Conservation (phyloP, 176 grass and related monocot species). For the Secale cereale region DNA sequence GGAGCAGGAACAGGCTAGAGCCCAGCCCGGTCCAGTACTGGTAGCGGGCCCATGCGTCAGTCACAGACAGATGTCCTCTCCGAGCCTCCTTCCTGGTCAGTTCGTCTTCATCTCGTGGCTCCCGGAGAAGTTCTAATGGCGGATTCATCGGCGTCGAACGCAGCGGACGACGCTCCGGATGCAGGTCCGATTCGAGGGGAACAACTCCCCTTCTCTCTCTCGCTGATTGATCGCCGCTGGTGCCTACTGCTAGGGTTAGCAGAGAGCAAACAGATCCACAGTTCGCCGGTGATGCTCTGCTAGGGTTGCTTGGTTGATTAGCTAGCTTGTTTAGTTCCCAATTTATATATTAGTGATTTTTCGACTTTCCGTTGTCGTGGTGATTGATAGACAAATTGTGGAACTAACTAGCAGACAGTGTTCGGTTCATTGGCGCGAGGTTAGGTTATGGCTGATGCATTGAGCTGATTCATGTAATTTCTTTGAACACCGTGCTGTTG, state of each 20-base stretch:
- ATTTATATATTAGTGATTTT: not conserved
- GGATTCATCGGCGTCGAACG: not conserved
- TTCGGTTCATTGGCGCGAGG: too few relatives aligned
- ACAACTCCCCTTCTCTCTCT: not conserved
- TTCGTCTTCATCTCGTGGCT: not conserved
- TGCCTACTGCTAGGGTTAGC: slow-evolving; percentile 6
- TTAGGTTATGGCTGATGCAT: not conserved
- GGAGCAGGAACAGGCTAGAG: too few relatives aligned
- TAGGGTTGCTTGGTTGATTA: not conserved
- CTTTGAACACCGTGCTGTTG: not conserved
- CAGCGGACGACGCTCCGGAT: not conserved
- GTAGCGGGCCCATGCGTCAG: not conserved
- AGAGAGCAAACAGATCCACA: not conserved
- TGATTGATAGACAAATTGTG: not conserved
- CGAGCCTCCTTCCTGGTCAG: not conserved
- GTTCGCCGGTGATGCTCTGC: not conserved
- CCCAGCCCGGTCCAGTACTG: not conserved
- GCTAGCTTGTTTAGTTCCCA: not conserved
- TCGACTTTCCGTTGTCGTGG: not conserved
- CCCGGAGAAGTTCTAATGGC: not conserved
- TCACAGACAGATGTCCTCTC: not conserved
- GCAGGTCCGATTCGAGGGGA: slow-evolving; percentile 1
- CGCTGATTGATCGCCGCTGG: too few relatives aligned
- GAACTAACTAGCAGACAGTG: too few relatives aligned
- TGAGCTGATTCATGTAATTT: too few relatives aligned